Conservation (phyloP, 345 rosid species). For the Eucalyptus melliodora region DNA sequence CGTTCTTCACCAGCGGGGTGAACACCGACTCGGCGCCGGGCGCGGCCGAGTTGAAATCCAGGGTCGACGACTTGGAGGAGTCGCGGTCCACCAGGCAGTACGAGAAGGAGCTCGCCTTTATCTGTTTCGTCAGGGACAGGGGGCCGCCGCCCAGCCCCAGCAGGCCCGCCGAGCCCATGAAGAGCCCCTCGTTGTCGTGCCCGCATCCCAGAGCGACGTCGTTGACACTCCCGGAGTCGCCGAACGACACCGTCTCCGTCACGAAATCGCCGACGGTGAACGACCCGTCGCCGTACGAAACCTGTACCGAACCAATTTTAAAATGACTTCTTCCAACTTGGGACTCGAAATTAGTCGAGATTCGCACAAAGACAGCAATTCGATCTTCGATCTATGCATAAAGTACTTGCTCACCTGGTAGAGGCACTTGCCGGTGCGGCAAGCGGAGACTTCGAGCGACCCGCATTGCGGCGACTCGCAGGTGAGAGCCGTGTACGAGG, state of each 20-base stretch:
- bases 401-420: conserved; percentile 35
- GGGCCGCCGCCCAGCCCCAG: conserved; percentile 92
- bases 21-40: conserved; percentile 22
- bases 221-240: conserved; percentile 20
- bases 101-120: conserved; percentile 69
- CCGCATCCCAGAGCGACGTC: conserved; percentile 76
- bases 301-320: conserved; percentile 9
- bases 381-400: neutral
- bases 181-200: conserved; percentile 78
- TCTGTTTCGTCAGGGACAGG: conserved; percentile 61
- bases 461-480: conserved; percentile 49
- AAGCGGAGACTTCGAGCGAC: conserved; percentile 37
- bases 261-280: conserved; percentile 66
- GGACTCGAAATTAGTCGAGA: neutral
- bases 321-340: neutral
- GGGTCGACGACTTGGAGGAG: conserved; percentile 46
- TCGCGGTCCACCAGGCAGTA: conserved; percentile 89
- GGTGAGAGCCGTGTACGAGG: conserved; percentile 35
- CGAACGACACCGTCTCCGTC: conserved; percentile 71
- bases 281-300: conserved; percentile 90
- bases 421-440: conserved; percentile 38
- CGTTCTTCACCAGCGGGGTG: conserved; percentile 49
- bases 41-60: conserved; percentile 67
- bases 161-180: conserved; percentile 76
- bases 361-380: neutral